These are phyloP conservation scores for Arachis stenosperma DNA, from an alignment of 306 rosid species.

Conservation along the genomic window DNA sequence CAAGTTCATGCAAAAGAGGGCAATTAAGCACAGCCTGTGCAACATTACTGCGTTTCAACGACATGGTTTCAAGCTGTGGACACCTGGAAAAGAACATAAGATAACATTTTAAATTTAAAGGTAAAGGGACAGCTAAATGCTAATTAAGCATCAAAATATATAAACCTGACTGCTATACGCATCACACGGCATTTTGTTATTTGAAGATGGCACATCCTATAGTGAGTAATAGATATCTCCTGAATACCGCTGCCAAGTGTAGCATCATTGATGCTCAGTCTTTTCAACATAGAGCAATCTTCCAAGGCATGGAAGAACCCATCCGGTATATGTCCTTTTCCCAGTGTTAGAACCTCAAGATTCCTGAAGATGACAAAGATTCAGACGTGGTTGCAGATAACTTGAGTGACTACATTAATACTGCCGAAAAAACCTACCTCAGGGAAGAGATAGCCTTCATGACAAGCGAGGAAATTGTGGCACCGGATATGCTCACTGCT, in stretches of 20 bases:
- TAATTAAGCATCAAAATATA: background rate
- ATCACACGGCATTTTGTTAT: slow-evolving; percentile 76
- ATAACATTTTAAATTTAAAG: slow-evolving; percentile 22
- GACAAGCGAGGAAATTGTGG: slow-evolving; percentile 55
- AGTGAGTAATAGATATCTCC: slow-evolving; percentile 76
- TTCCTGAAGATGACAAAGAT: slow-evolving; percentile 53
- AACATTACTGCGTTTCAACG: slow-evolving; percentile 88
- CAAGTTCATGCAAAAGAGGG: slow-evolving; percentile 75
- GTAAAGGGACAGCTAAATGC: slow-evolving; percentile 15
- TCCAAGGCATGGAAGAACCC: slow-evolving; percentile 67
- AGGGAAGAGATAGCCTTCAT: slow-evolving; percentile 69
- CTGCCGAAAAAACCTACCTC: slow-evolving; percentile 49
- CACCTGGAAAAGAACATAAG: slow-evolving; percentile 56
- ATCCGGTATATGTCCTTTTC: slow-evolving; percentile 67
- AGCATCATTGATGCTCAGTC: slow-evolving; percentile 71
- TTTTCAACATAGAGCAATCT: slow-evolving; percentile 63
- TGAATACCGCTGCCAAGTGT: slow-evolving; percentile 73
- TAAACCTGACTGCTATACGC: slow-evolving; percentile 82
- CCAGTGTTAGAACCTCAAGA: slow-evolving; percentile 73
- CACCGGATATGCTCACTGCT: slow-evolving; percentile 64
- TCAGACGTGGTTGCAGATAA: slow-evolving; percentile 34
- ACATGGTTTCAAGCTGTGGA: slow-evolving; percentile 83
- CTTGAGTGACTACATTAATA: background rate
- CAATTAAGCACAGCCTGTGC: slow-evolving; percentile 80
- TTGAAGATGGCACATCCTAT: slow-evolving; percentile 68